Evolutionary conservation across 257 asterid species (phyloP), one percentile per base, ranked within the genome.

Genomic region (Sherardia arvensis): DNA sequence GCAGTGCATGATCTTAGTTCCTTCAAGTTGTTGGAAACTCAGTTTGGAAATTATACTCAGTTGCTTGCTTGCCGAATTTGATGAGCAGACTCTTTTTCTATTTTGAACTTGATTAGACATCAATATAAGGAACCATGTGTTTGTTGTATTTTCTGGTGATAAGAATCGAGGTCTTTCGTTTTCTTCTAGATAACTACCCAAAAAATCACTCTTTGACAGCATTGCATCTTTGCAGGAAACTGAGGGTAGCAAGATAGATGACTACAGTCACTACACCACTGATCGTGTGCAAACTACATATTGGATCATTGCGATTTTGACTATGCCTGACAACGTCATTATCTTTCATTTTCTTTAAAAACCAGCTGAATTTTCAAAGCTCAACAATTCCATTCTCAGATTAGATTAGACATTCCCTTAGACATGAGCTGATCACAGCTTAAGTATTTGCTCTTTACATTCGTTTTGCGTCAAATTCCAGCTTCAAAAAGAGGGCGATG

Each of bases 1-100:
- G 61, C 61, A 18, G 66, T 59, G 74, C 67, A 14, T 68, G 49
- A 7, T 47, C 60, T n/a, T 57, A 57, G 38, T 61, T 73, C 77
- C 73, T 36, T 55, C 62, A 23, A 53, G 60, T 61, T 60, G 30
- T 14, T 66, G 72, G 53, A 45, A 36, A 40, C 33, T 40, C 23
- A 33, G 61, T 34, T 54, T 27, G 32, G 70, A 59, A 15, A 47
- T 65, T 64, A 34, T 38, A 33, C 25, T 34, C 58, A n/a, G 55
- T n/a, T 21, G 29, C 6, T 22, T 59, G 15, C 25, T 25, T 26
- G 21, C 48, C 43, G 49, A 59, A 48, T 58, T 28, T 33, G 22
- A 48, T 48, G 68, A 20, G 15, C 45, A n/a, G 29, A 56, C 59
- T 53, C 15, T 8, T 21, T 54, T 66, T 43, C n/a, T 43, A 20